These are phyloP conservation scores for Vanrija sp. DNA, from an alignment of 1,284 basidiomycete species.

Conservation along the genomic window DNA sequence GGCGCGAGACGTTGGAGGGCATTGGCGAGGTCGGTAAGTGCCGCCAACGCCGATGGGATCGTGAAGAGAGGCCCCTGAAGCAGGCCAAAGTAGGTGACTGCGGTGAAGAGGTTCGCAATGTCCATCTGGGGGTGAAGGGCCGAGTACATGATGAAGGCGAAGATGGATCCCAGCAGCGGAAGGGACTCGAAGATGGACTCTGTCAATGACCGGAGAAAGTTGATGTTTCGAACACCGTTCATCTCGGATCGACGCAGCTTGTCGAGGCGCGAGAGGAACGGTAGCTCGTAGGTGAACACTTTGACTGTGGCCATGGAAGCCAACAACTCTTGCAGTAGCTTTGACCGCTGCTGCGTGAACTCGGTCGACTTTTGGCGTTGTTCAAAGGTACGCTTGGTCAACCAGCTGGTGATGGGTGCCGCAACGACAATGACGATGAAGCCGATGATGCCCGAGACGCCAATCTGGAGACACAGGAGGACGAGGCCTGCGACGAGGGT, in stretches of 20 bases:
- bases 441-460: conserved; percentile 66
- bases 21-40: neutral
- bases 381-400: conserved; percentile 54
- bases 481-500: conserved; percentile 36
- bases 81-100: conserved; percentile 68
- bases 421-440: conserved; percentile 64
- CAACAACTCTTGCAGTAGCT: conserved; percentile 68
- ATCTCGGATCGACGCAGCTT: conserved; percentile 62
- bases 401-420: conserved; percentile 61
- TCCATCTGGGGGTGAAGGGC: conserved; percentile 60
- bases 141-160: conserved; percentile 68
- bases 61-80: neutral
- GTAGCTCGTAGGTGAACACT: conserved; percentile 63
- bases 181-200: neutral
- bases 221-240: neutral
- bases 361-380: conserved; percentile 56
- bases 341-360: conserved; percentile 74
- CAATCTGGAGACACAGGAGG: conserved; percentile 52
- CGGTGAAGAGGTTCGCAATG: conserved; percentile 68
- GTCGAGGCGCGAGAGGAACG: conserved; percentile 59
- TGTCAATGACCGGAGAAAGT: neutral
- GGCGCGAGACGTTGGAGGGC: neutral
- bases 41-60: neutral
- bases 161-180: conserved; percentile 42
- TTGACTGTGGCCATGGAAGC: conserved; percentile 66